These are phyloP conservation scores for Yarrowia sp. DNA, from an alignment of 805 yeast genomes.

Conservation along the genomic window DNA sequence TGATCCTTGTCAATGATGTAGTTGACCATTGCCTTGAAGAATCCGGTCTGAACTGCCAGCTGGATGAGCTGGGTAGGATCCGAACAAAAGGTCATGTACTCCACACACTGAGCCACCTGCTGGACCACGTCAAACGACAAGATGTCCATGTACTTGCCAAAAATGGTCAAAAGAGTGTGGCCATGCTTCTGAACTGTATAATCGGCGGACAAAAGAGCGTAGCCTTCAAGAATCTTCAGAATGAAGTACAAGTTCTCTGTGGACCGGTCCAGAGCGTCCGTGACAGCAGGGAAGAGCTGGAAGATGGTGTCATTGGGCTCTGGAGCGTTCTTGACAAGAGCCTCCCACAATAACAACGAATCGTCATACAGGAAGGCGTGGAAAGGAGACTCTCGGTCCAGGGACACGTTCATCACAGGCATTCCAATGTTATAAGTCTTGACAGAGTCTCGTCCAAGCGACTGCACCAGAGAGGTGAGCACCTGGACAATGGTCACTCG, in stretches of 20 bases:
- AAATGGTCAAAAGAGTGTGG: slow-evolving; percentile 18
- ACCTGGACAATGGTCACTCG: slow-evolving; percentile 41
- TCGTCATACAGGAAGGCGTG: slow-evolving; percentile 70
- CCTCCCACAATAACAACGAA: slow-evolving; percentile 81
- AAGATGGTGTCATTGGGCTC: slow-evolving; percentile 42
- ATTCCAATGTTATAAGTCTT: slow-evolving; percentile 37
- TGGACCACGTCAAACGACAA: slow-evolving; percentile 28
- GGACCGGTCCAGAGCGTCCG: slow-evolving; percentile 59
- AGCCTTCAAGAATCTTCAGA: slow-evolving; percentile 38
- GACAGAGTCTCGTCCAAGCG: slow-evolving; percentile 31
- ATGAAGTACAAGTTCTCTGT: slow-evolving; percentile 44
- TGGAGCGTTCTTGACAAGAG: slow-evolving; percentile 62
- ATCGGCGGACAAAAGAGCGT: slow-evolving; percentile 35
- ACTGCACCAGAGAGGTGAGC: slow-evolving; percentile 35
- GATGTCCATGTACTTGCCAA: slow-evolving; percentile 25
- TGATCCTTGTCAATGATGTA: slow-evolving; percentile 11
- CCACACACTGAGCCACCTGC: slow-evolving; percentile 32
- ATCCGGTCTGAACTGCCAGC: slow-evolving; percentile 26
- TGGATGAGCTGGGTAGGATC: slow-evolving; percentile 21
- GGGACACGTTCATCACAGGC: slow-evolving; percentile 60
- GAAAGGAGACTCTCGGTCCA: slow-evolving; percentile 57
- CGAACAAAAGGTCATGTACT: slow-evolving; percentile 30
- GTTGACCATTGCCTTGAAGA: slow-evolving; percentile 27
- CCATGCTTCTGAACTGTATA: slow-evolving; percentile 23
- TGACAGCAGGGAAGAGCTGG: slow-evolving; percentile 49